phyloP scores from a whole-genome alignment of 139 green algal genomes.

The Micractinium sp. region DNA sequence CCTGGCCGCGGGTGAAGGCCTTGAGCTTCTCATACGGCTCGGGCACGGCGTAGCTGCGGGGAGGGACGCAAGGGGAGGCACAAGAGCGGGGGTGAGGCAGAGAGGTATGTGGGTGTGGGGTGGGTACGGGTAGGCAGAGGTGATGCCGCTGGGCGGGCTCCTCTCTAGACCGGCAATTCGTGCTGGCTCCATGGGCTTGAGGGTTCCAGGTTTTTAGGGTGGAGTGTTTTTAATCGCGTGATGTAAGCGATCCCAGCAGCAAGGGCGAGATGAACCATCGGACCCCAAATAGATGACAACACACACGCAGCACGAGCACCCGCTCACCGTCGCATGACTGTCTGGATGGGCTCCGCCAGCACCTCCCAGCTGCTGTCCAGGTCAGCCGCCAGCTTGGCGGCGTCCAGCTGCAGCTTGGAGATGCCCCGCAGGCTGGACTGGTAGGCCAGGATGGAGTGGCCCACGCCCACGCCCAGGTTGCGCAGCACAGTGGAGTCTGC shows the following conservation, averaged over 20 bases:
- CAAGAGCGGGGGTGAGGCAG: background rate
- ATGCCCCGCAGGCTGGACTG: constrained; percentile 83
- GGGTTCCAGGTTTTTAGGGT: too few species aligned
- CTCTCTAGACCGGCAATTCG: too few species aligned
- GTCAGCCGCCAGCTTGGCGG: constrained; percentile 70
- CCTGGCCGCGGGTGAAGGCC: constrained; percentile 91
- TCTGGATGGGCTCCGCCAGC: constrained; percentile 98
- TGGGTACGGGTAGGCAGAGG: too few species aligned
- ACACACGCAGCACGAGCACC: background rate
- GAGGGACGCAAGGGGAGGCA: background rate
- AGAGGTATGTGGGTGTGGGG: too few species aligned
- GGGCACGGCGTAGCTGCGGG: constrained; percentile 82
- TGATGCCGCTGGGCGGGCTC: too few species aligned
- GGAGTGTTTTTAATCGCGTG: too few species aligned
- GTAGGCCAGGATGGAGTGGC: constrained; percentile 94
- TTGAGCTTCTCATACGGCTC: constrained; percentile 99
- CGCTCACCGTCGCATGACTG: constrained; percentile 81
- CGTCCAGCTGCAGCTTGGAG: constrained; percentile 91
- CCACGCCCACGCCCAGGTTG: constrained; percentile 94
- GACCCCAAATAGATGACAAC: too few species aligned
- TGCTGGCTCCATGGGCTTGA: too few species aligned
- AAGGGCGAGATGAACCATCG: too few species aligned
- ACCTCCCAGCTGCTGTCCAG: constrained; percentile 91
- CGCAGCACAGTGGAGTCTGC: constrained; percentile 98
- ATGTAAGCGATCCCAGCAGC: too few species aligned